Evolutionary conservation across 1,284 basidiomycete species (phyloP), one percentile per base, ranked within the genome.

Genomic region (Flammula alnicola): DNA sequence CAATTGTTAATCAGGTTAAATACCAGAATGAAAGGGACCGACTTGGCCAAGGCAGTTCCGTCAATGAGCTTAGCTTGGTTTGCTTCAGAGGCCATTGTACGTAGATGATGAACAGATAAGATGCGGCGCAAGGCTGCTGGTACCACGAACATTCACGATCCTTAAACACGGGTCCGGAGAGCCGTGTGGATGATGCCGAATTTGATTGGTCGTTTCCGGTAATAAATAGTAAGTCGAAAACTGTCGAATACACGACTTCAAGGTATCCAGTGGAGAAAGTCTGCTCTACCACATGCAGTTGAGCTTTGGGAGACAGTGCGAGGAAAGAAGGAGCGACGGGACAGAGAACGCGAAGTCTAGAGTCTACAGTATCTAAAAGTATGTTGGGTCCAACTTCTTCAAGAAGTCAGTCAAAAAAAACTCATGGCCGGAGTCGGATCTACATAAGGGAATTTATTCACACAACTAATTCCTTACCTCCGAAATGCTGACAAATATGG

Each of bases 1-100:
- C 43, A 5, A 10, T 45, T 30, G 36, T 48, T 25, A 42, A 31
- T 49, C 53, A 46, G 35, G 39, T 30, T 35, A 38, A 25, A 50
- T 35, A 31, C 12, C 5, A 23, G 6, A 51, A 35, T 17, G 17
- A 53, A 38, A 22, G 29, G 43, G 69, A 56, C 80, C 56, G 63
- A 95, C 95, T 92, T 93, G 62, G 96, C 93, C 55, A 96, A 76
- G 37, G 83, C 84, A 44, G 82, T 93, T 23, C 96, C 96, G 64
- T 98, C 93, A 66, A 99, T 94, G 49, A 72, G 58, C 48, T 68
- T 73, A 49, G 84, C 86, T 63, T 47, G 44, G 20, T 52, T 47
- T 46, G 46, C 43, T 45, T 89, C 56, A 52, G 76, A 64, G 32
- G 81, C 70, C 85, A 88, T 88, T 55, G 72, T 69, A 59, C 73